phyloP scores from a whole-genome alignment of 2,329 filamentous ascomycete genomes.

The Rhinocladiella mackenziei region DNA sequence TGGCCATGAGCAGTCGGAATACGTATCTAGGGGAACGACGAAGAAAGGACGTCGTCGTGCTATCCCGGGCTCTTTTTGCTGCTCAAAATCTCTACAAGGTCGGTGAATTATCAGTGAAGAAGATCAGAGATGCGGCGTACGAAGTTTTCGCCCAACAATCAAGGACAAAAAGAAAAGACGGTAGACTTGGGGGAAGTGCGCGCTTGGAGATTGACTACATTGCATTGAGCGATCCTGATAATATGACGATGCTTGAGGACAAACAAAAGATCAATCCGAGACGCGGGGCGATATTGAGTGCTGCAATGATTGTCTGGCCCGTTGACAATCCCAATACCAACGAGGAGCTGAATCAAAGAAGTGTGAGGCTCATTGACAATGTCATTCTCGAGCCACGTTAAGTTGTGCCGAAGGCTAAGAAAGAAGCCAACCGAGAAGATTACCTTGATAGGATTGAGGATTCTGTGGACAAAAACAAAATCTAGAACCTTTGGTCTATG shows the following conservation, averaged over 20 bases:
- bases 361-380: slow-evolving; percentile 91
- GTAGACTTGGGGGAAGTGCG: slow-evolving; percentile 17
- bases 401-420: too few relatives aligned
- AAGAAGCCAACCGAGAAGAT: too few relatives aligned
- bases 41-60: slow-evolving; percentile 66
- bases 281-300: slow-evolving; percentile 78
- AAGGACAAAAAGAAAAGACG: slow-evolving; percentile 32
- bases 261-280: slow-evolving; percentile 64
- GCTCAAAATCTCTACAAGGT: slow-evolving; percentile 64
- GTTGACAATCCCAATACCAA: slow-evolving; percentile 70
- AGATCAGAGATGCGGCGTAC: slow-evolving; percentile 69
- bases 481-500: too few relatives aligned
- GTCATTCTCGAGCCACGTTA: slow-evolving; percentile 63
- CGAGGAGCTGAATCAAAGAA: slow-evolving; percentile 68
- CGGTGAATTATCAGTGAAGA: slow-evolving; percentile 53
- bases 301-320: slow-evolving; percentile 83
- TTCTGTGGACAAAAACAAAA: too few relatives aligned
- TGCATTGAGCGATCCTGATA: slow-evolving; percentile 80
- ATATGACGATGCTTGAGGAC: slow-evolving; percentile 79
- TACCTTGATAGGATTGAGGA: too few relatives aligned
- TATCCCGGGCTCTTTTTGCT: slow-evolving; percentile 64
- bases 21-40: slow-evolving; percentile 80
- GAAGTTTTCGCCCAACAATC: slow-evolving; percentile 50
- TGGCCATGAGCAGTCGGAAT: slow-evolving; percentile 90
- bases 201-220: slow-evolving; percentile 86